Percentiles rank a stretch among this genome's conserved stretches.
phyloP scores from a whole-genome alignment of 176 grass and related monocot genomes.

The Saccharum spontaneum region DNA sequence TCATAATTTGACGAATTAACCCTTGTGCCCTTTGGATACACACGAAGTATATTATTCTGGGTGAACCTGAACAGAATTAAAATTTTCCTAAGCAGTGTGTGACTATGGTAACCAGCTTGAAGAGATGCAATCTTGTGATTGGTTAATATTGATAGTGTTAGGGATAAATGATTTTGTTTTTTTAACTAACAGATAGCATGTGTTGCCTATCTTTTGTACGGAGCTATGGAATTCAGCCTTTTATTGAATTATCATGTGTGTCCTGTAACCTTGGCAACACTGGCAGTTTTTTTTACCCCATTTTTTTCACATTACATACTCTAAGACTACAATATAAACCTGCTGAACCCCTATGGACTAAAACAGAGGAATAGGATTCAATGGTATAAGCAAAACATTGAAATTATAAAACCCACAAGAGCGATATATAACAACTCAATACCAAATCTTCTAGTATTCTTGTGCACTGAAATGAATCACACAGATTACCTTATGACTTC shows the following conservation, averaged over 20 bases:
- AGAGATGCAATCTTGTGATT: background rate
- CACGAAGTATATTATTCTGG: constrained; percentile 77
- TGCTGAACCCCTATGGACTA: background rate
- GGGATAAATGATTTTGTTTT: background rate
- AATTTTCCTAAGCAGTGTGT: background rate
- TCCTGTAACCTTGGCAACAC: background rate
- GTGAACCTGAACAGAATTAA: constrained; percentile 69
- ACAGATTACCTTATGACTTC: constrained; percentile 78
- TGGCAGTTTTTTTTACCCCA: background rate
- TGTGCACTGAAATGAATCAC: background rate
- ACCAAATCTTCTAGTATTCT: background rate
- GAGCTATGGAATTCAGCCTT: background rate
- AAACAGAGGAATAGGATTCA: background rate
- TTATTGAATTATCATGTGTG: background rate
- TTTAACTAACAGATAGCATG: background rate
- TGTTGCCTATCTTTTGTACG: background rate
- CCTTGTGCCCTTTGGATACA: constrained; percentile 88
- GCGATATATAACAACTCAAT: background rate
- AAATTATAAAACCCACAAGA: background rate
- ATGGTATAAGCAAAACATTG: background rate
- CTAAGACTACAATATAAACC: background rate
- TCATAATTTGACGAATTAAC: constrained; percentile 90
- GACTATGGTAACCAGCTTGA: background rate
- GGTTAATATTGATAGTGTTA: background rate
- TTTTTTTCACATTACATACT: background rate